Base-by-base conservation (phyloP, 257 asterid genomes). In the Nicotiana knightiana region DNA sequence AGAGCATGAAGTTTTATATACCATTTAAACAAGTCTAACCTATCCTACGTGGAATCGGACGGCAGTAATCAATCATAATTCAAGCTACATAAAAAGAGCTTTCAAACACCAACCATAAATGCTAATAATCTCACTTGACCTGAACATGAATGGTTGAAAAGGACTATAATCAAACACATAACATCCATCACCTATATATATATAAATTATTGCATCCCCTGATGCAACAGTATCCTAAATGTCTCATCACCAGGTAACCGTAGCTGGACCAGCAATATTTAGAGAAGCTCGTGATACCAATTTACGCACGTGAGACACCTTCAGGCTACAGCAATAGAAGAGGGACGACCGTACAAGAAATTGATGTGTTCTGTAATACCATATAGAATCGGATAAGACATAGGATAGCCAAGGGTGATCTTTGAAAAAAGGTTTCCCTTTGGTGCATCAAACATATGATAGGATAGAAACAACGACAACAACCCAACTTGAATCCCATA, bases 51-150 rank as follows among this genome's bases (percentile, higher is more conserved):
- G 35, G 78, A 73, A 48, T 48, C 62, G 24, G 8, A 21, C 59
- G 3, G 59, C 62, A 51, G 13, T 73, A 73, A 73, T 73, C 61
- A 73, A 48, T 73, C 13, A 37, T 24, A 26, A 9, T 43, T 48
- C 62, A 73, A 73, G 61, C 62, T 26, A 73, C 67, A 62, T 33
- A 62, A 62, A 62, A 73, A 24, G 43, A 51, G 33, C 79, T 73
- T 43, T 48, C 62, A 7, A n/a, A 73, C 62, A 73, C 79, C 39
- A 48, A 48, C 61, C 26, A 48, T 26, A 24, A 11, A 70, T 18
- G n/a, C 48, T 73, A 26, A 73, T 48, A 15, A 48, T 73, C 79
- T 73, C 79, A 73, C 79, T 26, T 26, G 79, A 73, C 51, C 79
- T 9, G 37, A 73, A 73, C 37, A 68, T 26, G 57, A 68, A 39